Conservation (phyloP, 1,139 yeast species). For the Blastobotrys arbuscula region DNA sequence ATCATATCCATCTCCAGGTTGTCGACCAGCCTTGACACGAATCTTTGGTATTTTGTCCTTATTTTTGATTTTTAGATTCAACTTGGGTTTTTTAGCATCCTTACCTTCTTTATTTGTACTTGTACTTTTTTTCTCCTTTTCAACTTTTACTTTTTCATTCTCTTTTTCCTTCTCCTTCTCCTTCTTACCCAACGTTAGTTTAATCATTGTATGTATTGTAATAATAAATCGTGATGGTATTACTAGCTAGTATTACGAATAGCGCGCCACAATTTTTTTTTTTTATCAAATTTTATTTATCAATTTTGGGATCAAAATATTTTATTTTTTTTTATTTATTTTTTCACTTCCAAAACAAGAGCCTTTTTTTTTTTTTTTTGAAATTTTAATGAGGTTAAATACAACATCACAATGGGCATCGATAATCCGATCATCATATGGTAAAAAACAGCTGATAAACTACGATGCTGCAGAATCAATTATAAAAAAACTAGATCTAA, state of each 20-base stretch:
- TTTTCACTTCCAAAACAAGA: background rate
- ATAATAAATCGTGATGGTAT: background rate
- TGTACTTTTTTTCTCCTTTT: conserved; percentile 26
- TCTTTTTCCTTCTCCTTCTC: conserved; percentile 26
- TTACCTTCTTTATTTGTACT: too few species aligned
- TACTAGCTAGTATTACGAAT: background rate
- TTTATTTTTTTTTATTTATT: too few species aligned
- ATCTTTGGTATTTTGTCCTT: conserved; percentile 49
- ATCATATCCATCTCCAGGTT: conserved; percentile 95
- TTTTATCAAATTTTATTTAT: background rate
- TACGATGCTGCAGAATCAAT: conserved; percentile 9
- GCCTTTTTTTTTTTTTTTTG: background rate
- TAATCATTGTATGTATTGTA: conserved; percentile 21
- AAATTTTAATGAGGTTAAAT: conserved; percentile 13
- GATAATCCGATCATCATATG: conserved; percentile 3
- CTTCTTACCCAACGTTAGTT: conserved; percentile 27
- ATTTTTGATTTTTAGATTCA: conserved; percentile 23
- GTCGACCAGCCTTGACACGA: conserved; percentile 73
- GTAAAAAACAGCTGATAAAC: conserved; percentile 6
- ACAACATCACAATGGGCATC: conserved; percentile 12
- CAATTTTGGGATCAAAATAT: background rate
- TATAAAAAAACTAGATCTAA: conserved; percentile 4
- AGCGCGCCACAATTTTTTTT: background rate
- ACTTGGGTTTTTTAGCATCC: too few species aligned
- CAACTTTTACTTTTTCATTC: conserved; percentile 62